A percentile compares a stretch with the other conserved stretches of the same genome.
These are phyloP conservation scores for Neonectria coccinea DNA, from an alignment of 2,329 filamentous ascomycete genomes.

Conservation along the genomic window DNA sequence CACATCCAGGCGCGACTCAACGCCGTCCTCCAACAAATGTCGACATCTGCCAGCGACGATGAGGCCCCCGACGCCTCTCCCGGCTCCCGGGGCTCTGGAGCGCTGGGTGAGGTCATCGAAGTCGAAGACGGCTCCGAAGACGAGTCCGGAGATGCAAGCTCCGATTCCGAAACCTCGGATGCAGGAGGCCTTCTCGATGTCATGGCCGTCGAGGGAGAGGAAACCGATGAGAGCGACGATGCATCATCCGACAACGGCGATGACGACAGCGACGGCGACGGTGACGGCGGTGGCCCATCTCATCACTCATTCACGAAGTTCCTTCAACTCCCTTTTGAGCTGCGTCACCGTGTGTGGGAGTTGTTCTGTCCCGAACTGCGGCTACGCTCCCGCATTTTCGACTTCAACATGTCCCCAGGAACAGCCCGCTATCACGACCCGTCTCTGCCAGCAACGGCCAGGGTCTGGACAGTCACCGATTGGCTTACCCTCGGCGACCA, in stretches of 20 bases:
- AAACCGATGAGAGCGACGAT: conserved; percentile 33
- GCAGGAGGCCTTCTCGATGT: conserved; percentile 40
- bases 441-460: conserved; percentile 2
- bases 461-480: conserved; percentile 38
- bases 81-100: background rate
- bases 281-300: background rate
- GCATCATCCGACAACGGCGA: background rate
- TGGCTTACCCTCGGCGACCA: conserved; percentile 42
- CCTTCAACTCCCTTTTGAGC: conserved; percentile 45
- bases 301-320: conserved; percentile 44
- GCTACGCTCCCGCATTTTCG: conserved; percentile 45
- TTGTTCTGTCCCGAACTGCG: conserved; percentile 49
- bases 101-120: background rate
- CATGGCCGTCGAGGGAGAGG: conserved; percentile 42
- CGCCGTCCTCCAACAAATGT: conserved; percentile 14
- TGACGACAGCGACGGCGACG: background rate
- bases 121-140: background rate
- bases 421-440: conserved; percentile 21
- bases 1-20: conserved; percentile 15
- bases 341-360: conserved; percentile 50
- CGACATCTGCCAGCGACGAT: conserved; percentile 8
- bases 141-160: background rate
- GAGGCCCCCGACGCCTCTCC: conserved; percentile 5
- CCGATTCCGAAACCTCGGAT: conserved; percentile 35
- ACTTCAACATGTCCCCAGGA: conserved; percentile 39